Base-by-base conservation (phyloP, 2,329 filamentous ascomycete genomes). In the Phaeophleospora eucalypticola region DNA sequence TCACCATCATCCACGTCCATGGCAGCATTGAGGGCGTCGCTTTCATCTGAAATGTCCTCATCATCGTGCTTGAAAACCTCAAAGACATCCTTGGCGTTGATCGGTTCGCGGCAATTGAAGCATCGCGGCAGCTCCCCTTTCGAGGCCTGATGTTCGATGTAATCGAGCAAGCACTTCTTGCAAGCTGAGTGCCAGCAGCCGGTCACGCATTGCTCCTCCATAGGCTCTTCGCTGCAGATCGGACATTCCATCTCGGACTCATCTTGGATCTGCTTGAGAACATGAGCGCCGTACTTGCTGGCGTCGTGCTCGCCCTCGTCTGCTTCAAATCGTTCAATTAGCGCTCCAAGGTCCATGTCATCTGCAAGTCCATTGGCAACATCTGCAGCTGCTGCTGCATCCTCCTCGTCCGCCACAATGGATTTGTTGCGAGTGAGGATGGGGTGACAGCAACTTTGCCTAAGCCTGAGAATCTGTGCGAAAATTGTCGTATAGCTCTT, bases 131-230 rank as follows among this genome's bases (percentile, higher is more conserved):
- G 67, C 41, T 87, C 79, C 36, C 83, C 82, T 48, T 85, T 88
- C 56, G 88, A 83, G 3, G 78, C 84, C 65, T 95, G 86, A 61
- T 95, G 89, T 53, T 86, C 82, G 61, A 98, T 94, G 58, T 89
- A 95, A 58, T 89, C 83, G 2, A 94, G 72, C n/a, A 97, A 72
- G 60, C 93, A 98, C 52, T 87, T 85, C 68, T 93, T 95, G 72
- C 93, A 98, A 1, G 93, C 90, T 27, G 88, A 95, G 67, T 98
- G 93, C 89, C 93, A 98, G 69, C 93, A 98, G 0, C 89, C 88
- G 0, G 93, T 97, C 1, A 98, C 93, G 0, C 87, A 86, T 63
- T 95, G 91, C 44, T 96, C 86, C 34, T 88, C 80, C 89, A 97
- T 97, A 3, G 90, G 89, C 65, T 97, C 93, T 66, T 97, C 91